Conservation (phyloP, 768 basidiomycete species). For the Auriscalpium orientale region DNA sequence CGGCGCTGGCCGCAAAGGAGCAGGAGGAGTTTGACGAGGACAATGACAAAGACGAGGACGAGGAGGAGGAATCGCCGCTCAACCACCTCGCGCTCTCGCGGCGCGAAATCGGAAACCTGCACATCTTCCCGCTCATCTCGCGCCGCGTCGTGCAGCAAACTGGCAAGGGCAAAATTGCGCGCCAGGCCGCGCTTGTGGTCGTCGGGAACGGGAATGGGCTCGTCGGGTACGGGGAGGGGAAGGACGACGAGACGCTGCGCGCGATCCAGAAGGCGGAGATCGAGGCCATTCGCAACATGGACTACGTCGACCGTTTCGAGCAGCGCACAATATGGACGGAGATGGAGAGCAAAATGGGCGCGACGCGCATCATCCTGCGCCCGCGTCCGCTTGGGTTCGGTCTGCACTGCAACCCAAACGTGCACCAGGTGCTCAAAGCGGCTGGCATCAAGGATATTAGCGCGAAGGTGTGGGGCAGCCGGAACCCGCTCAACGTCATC, state of each 20-base stretch:
- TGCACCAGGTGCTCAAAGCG: conserved; percentile 86
- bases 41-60: conserved; percentile 10
- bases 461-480: conserved; percentile 91
- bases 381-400: conserved; percentile 89
- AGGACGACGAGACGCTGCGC: conserved; percentile 47
- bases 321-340: conserved; percentile 93
- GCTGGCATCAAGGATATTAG: conserved; percentile 94
- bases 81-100: conserved; percentile 28
- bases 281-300: conserved; percentile 81
- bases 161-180: conserved; percentile 82
- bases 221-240: conserved; percentile 78
- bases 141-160: conserved; percentile 82
- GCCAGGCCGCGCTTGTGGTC: conserved; percentile 54
- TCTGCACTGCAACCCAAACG: conserved; percentile 76
- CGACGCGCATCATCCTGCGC: conserved; percentile 73
- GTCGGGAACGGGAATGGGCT: conserved; percentile 81
- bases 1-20: conserved; percentile 22
- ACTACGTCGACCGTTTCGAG: conserved; percentile 92
- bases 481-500: conserved; percentile 80
- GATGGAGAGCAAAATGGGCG: conserved; percentile 75
- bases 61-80: conserved; percentile 16
- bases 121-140: conserved; percentile 33
- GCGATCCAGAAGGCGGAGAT: conserved; percentile 54
- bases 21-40: conserved; percentile 15
- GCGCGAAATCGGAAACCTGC: conserved; percentile 25